These are phyloP conservation scores for Alternaria alternata DNA, from an alignment of 2,329 filamentous ascomycete genomes.

Conservation along the genomic window DNA sequence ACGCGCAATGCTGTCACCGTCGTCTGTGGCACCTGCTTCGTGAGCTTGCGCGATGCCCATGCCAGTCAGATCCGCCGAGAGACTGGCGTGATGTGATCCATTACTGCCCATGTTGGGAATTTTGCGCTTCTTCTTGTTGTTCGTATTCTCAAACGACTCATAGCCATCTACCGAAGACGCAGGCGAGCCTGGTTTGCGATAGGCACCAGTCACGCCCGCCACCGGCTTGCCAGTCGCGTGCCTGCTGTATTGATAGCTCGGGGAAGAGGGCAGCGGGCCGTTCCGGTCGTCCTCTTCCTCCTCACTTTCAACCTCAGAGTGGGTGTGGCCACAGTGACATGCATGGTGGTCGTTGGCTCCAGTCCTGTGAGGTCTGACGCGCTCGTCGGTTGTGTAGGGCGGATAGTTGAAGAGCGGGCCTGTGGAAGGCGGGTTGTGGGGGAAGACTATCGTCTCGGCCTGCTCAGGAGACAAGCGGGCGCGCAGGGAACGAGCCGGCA, in stretches of 20 bases:
- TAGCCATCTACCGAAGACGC: constrained; percentile 84
- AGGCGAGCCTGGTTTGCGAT: constrained; percentile 61
- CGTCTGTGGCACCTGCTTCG: constrained; percentile 54
- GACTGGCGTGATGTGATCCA: constrained; percentile 62
- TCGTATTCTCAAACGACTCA: constrained; percentile 97
- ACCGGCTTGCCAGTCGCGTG: constrained; percentile 38
- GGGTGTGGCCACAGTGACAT: constrained; percentile 57
- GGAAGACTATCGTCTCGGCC: constrained; percentile 82
- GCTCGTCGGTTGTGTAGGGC: constrained; percentile 52
- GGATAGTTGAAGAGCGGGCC: constrained; percentile 79
- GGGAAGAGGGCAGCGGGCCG: constrained; percentile 51
- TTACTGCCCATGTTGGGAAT: constrained; percentile 87
- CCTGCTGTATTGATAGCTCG: constrained; percentile 50
- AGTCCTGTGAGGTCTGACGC: constrained; percentile 44
- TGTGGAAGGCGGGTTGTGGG: constrained; percentile 74
- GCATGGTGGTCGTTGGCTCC: constrained; percentile 62
- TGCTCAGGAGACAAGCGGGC: constrained; percentile 87
- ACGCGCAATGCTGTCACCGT: constrained; percentile 58
- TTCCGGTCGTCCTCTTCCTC: constrained; percentile 61
- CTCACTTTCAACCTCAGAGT: constrained; percentile 65
- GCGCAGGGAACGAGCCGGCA: constrained; percentile 87
- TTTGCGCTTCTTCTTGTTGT: constrained; percentile 99
- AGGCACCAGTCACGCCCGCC: constrained; percentile 39
- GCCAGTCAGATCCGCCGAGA: constrained; percentile 70
- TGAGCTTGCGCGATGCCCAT: constrained; percentile 65